Evolutionary conservation across 2,329 filamentous ascomycete genomes (phyloP), one percentile per base, ranked within the genome.

Genomic region (Hypoxylon sp.): DNA sequence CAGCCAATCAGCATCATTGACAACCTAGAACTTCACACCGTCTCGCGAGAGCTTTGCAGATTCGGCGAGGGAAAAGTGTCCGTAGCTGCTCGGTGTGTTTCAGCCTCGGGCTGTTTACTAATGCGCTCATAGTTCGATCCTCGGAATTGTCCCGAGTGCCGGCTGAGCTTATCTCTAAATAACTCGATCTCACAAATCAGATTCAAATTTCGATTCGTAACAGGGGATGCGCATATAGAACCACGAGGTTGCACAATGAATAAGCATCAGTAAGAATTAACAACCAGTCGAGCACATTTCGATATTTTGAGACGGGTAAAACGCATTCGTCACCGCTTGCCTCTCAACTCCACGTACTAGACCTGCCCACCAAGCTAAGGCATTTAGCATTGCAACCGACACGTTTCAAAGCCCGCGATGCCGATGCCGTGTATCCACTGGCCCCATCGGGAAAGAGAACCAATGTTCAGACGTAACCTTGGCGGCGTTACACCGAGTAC

Each of bases 331-430:
- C 60, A 38, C 28, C 60, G 55, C 30, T 40, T 40, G 53, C 40
- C 52, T 33, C 44, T 33, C 44, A 22, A 18, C 32, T 53, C 28
- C 32, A 38, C 48, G 53, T 14, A 42, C n/a, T 30, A 57, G 38
- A 44, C 44, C 55, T 57, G 22, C 55, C 36, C 46, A 11, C 36
- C 22, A 46, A n/a, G 32, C 16, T 14, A 20, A 16, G 9, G 16
- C 2, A 32, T 33, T 51, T 59, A 26, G 28, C 38, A 51, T 26
- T 36, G 28, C 14, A 45, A 26, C 24, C 18, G 36, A 54, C 58
- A 58, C 52, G 58, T 65, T 65, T 65, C 58, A 61, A 11, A 18
- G 36, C 32, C 26, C 26, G 28, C 30, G 22, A 33, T 36, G 18
- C 18, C 30, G 22, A 33, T 36, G 18, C 18, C 22, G 18, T 22